Conservation (phyloP, 1,284 basidiomycete genomes). For the Earliella scabrosa region DNA sequence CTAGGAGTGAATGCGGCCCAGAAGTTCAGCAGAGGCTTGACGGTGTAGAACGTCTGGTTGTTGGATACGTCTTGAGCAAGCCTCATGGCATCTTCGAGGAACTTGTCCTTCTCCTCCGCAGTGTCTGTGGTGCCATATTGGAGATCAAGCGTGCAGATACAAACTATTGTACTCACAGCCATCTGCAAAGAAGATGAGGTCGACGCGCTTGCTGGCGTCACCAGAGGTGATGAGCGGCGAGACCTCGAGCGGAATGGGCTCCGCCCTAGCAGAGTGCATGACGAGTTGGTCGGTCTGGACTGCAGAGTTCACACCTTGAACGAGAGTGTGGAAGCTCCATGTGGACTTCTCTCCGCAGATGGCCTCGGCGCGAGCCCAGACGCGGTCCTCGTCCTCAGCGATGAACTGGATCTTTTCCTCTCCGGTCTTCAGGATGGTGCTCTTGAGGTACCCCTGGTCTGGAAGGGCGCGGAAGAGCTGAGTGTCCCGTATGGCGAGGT, state of each 20-base stretch:
- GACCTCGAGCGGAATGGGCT: conserved; percentile 54
- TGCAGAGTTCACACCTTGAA: not conserved
- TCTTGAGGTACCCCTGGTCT: conserved; percentile 10
- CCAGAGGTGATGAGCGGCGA: conserved; percentile 67
- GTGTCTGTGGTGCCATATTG: conserved; percentile 51
- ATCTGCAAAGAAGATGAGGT: conserved; percentile 83
- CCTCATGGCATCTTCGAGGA: conserved; percentile 67
- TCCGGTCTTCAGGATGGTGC: conserved; percentile 8
- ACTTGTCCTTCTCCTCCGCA: conserved; percentile 61
- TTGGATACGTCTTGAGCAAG: conserved; percentile 73
- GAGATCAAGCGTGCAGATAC: no score
- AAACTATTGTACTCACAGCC: conserved; percentile 64
- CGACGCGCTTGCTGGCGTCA: conserved; percentile 64
- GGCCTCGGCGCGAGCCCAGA: conserved; percentile 24
- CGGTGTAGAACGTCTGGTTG: conserved; percentile 79
- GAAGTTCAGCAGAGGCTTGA: conserved; percentile 79
- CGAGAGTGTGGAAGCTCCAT: conserved; percentile 21
- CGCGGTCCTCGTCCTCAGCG: conserved; percentile 10
- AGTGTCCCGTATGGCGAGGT: conserved; percentile 20
- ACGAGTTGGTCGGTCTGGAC: conserved; percentile 1
- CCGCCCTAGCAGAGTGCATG: not conserved
- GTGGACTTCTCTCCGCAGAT: conserved; percentile 21
- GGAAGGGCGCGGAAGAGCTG: conserved; percentile 25
- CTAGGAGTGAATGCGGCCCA: conserved; percentile 84
- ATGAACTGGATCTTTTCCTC: conserved; percentile 29